phyloP scores from a whole-genome alignment of 2,329 filamentous ascomycete species.

The Trichoderma harzianum region DNA sequence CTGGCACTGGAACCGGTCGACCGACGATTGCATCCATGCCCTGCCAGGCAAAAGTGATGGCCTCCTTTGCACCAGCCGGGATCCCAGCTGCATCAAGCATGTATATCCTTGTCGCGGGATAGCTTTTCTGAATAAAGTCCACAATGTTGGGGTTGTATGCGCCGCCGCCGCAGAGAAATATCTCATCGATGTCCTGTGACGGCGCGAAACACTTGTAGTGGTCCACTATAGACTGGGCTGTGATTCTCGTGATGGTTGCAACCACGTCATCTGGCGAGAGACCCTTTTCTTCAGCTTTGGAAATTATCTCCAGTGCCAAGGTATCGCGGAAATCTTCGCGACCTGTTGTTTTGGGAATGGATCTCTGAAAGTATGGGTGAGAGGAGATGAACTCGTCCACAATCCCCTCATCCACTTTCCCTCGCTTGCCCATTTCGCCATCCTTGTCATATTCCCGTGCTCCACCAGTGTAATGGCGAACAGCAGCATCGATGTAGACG shows the following conservation, averaged over 20 bases:
- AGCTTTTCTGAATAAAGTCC: slow-evolving; percentile 48
- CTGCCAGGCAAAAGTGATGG: slow-evolving; percentile 50
- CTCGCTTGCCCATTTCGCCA: slow-evolving; percentile 40
- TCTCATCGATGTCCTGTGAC: slow-evolving; percentile 38
- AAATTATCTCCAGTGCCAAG: slow-evolving; percentile 42
- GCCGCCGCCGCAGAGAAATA: slow-evolving; percentile 60
- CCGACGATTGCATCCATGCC: slow-evolving; percentile 57
- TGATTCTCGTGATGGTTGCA: slow-evolving; percentile 50
- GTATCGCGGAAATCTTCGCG: slow-evolving; percentile 51
- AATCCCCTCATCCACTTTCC: slow-evolving; percentile 38
- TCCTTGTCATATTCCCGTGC: slow-evolving; percentile 47
- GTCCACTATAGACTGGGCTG: slow-evolving; percentile 28
- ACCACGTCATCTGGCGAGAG: slow-evolving; percentile 43
- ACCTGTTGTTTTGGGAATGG: slow-evolving; percentile 47
- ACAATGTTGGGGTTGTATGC: slow-evolving; percentile 57
- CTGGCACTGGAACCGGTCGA: slow-evolving; percentile 51
- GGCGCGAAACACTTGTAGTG: slow-evolving; percentile 21
- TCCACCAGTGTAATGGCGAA: slow-evolving; percentile 35
- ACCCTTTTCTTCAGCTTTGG: slow-evolving; percentile 36
- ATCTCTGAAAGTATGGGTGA: slow-evolving; percentile 40
- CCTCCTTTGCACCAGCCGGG: slow-evolving; percentile 55
- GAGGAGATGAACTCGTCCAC: slow-evolving; percentile 41
- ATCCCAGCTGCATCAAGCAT: slow-evolving; percentile 50
- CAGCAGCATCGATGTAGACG: slow-evolving; percentile 27
- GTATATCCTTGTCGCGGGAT: slow-evolving; percentile 45